A percentile compares a stretch with the other conserved stretches of the same genome.
These are phyloP conservation scores for Bifiguratus adelaidae DNA, from an alignment of 192 early-diverging fungal species.

Conservation along the genomic window DNA sequence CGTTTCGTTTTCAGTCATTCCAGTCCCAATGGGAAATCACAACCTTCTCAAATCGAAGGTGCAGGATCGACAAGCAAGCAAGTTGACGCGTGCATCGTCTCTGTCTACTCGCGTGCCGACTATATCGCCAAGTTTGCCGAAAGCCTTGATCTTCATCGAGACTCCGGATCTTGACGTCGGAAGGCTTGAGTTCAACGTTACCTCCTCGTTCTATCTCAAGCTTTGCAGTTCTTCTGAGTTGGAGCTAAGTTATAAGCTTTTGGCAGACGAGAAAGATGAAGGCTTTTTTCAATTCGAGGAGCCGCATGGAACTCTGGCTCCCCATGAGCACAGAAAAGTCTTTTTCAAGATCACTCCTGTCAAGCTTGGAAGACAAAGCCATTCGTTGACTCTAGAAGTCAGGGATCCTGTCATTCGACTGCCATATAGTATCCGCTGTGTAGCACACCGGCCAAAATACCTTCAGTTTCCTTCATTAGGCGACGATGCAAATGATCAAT, in stretches of 20 bases:
- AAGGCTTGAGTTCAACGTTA: slow-evolving; percentile 31
- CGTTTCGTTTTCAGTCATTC: too few relatives aligned
- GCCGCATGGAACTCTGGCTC: slow-evolving; percentile 22
- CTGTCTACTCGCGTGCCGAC: too few relatives aligned
- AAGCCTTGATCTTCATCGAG: slow-evolving; percentile 24
- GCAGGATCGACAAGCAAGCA: too few relatives aligned
- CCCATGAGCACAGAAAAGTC: slow-evolving; percentile 46
- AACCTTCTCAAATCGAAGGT: too few relatives aligned
- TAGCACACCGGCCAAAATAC: slow-evolving; percentile 41
- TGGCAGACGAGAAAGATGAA: slow-evolving; percentile 7
- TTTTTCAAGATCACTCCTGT: slow-evolving; percentile 37
- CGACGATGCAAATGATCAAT: slow-evolving; percentile 35
- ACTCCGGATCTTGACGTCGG: slow-evolving; percentile 36
- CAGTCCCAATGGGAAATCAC: too few relatives aligned
- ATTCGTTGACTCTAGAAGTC: slow-evolving; percentile 35
- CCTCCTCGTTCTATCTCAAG: slow-evolving; percentile 37
- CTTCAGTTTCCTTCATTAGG: slow-evolving; percentile 50
- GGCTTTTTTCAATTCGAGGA: slow-evolving; percentile 19
- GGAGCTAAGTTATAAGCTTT: slow-evolving; percentile 20
- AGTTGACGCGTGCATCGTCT: too few relatives aligned
- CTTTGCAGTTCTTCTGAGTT: slow-evolving; percentile 24
- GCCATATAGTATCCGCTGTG: slow-evolving; percentile 36
- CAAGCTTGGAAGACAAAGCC: slow-evolving; percentile 37
- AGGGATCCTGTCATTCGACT: slow-evolving; percentile 11
- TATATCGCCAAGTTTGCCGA: too few relatives aligned